Percentiles rank a stretch among this genome's conserved stretches.
These are phyloP conservation scores for Sorghum bicolor DNA, from an alignment of 176 grass and related monocot genomes.

Conservation along the genomic window DNA sequence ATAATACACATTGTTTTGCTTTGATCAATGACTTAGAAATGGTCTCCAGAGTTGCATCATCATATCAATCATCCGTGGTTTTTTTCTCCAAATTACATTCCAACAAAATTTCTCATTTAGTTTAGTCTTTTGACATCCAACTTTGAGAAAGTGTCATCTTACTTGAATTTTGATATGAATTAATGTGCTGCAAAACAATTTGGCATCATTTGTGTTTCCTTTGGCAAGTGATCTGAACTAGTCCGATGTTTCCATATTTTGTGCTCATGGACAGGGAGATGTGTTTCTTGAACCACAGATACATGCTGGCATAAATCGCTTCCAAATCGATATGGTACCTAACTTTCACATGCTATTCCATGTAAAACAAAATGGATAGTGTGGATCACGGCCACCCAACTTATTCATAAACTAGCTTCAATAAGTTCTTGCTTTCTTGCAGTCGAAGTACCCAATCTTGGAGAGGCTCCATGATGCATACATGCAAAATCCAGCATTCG, in stretches of 20 bases:
- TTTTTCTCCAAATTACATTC: neutral
- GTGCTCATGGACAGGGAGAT: conserved; percentile 41
- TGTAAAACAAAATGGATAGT: neutral
- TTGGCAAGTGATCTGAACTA: neutral
- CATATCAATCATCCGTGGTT: neutral
- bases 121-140: neutral
- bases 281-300: conserved; percentile 70
- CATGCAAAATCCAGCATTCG: conserved; percentile 63
- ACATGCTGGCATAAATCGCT: conserved; percentile 35
- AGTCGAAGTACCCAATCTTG: conserved; percentile 66
- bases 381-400: too few species aligned
- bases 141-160: neutral
- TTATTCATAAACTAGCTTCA: conserved; percentile 3
- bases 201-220: neutral
- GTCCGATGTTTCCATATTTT: conserved; percentile 5
- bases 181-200: neutral
- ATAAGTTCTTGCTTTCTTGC: conserved; percentile 17
- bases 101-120: neutral
- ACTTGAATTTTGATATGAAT: neutral
- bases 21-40: conserved; percentile 15
- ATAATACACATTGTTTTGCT: conserved; percentile 5
- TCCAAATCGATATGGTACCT: conserved; percentile 61
- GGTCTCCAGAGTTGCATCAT: neutral
- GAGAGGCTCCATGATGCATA: conserved; percentile 57
- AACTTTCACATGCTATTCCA: neutral